A percentile compares a stretch with the other conserved stretches of the same genome.
Conservation (phyloP, 2,329 filamentous ascomycete species). For the Hymenoscyphus occultus region DNA sequence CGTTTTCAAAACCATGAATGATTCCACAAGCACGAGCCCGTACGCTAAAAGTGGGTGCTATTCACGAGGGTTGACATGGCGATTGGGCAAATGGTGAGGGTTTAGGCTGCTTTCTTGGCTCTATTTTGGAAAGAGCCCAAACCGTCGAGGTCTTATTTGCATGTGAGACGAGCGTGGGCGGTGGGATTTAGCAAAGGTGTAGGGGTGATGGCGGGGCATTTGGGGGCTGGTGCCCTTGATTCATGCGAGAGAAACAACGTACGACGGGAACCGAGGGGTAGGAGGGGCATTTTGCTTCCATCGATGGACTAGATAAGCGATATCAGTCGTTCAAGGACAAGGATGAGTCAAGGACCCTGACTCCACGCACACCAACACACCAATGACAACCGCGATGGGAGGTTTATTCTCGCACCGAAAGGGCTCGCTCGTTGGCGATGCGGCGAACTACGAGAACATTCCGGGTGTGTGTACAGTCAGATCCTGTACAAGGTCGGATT, state of each 20-base stretch:
- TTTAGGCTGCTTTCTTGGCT: neutral
- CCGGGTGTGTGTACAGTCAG: neutral
- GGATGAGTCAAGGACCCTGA: conserved; percentile 4
- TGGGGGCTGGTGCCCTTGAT: neutral
- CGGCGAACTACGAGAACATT: conserved; percentile 4
- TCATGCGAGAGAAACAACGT: conserved; percentile 6
- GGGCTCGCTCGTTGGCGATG: neutral
- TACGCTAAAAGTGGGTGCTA: neutral
- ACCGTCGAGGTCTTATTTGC: neutral
- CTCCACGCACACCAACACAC: neutral
- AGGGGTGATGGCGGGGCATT: neutral
- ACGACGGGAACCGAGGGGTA: neutral
- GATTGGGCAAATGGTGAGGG: neutral
- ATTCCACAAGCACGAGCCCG: neutral
- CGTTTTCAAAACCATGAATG: neutral
- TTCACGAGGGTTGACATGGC: neutral
- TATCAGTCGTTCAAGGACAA: neutral
- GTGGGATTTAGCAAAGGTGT: neutral
- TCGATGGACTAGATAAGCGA: conserved; percentile 4
- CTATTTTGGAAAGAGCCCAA: neutral
- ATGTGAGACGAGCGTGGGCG: conserved; percentile 1
- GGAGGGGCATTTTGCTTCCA: neutral
- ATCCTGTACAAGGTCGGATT: neutral
- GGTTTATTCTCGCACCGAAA: conserved; percentile 4
- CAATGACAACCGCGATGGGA: neutral